Percentiles rank a stretch among this genome's conserved stretches.
These are phyloP conservation scores for Colletotrichum acutatum DNA, from an alignment of 2,329 filamentous ascomycete genomes.

Conservation along the genomic window DNA sequence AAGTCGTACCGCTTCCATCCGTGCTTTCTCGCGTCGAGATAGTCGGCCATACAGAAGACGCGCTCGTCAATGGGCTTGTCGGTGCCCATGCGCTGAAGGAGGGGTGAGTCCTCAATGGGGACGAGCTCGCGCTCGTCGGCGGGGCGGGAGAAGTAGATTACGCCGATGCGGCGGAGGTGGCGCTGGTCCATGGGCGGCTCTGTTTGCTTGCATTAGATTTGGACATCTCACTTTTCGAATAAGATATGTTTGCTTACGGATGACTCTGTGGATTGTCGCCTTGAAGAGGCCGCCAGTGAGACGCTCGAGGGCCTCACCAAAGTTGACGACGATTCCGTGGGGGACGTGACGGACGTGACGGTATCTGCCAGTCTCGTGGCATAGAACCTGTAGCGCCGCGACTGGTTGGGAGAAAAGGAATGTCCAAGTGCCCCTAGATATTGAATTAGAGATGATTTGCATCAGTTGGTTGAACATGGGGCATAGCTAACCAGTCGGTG, in stretches of 20 bases:
- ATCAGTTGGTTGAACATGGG: fast-evolving
- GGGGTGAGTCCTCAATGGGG: conserved; percentile 46
- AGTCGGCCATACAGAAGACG: conserved; percentile 43
- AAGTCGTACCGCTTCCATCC: conserved; percentile 44
- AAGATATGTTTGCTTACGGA: not conserved
- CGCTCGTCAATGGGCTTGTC: conserved; percentile 43
- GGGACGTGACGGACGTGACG: conserved; percentile 50
- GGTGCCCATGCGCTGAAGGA: conserved; percentile 44
- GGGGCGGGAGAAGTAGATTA: conserved; percentile 54
- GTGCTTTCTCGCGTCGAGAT: conserved; percentile 44
- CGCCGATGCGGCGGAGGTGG: conserved; percentile 47
- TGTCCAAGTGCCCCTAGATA: conserved; percentile 46
- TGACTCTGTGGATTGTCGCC: conserved; percentile 45
- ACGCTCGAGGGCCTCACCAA: conserved; percentile 46
- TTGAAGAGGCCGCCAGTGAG: conserved; percentile 46
- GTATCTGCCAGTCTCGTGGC: conserved; percentile 45
- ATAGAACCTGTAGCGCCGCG: conserved; percentile 50
- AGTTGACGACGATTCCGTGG: conserved; percentile 50
- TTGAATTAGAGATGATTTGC: not conserved
- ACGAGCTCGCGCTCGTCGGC: conserved; percentile 48
- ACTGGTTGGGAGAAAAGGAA: conserved; percentile 53
- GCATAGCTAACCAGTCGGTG: conserved; percentile 46
- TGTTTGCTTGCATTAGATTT: not conserved
- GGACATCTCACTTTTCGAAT: no score
- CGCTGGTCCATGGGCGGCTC: conserved; percentile 48